Evolutionary conservation across 768 basidiomycete genomes (phyloP).

Genomic region (Leccinum disarticulatum): DNA sequence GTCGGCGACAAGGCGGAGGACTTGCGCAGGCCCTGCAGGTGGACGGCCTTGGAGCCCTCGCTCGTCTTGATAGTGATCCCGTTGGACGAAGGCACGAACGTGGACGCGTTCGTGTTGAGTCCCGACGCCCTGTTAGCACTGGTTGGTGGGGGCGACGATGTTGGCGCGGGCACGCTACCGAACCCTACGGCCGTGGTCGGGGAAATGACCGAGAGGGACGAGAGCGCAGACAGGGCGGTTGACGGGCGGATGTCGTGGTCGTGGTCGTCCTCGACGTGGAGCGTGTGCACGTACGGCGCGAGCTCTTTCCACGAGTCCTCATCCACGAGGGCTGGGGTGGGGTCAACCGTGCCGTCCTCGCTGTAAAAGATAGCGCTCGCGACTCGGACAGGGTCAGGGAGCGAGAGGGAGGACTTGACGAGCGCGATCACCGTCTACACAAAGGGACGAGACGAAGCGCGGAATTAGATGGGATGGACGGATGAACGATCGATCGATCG

Average conservation of each 20-base stretch:
- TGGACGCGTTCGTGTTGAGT: constrained; percentile 25
- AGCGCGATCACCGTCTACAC: constrained; percentile 27
- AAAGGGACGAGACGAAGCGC: not conserved
- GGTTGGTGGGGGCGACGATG: not conserved
- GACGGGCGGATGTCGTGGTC: constrained; percentile 14
- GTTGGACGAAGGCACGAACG: constrained; percentile 23
- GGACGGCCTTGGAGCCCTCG: constrained; percentile 16
- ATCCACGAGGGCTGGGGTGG: constrained; percentile 23
- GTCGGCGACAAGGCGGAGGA: constrained; percentile 24
- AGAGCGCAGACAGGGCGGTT: constrained; percentile 11
- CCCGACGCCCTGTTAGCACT: not conserved
- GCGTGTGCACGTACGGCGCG: constrained; percentile 29
- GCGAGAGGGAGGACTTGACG: constrained; percentile 24
- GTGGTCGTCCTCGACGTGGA: constrained; percentile 31
- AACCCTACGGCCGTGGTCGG: not conserved
- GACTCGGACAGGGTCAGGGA: constrained; percentile 22
- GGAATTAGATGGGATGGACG: not conserved
- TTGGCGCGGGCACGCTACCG: not conserved
- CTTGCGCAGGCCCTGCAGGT: constrained; percentile 18
- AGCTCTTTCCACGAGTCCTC: constrained; percentile 36
- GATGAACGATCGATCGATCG: not conserved
- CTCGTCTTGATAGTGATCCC: constrained; percentile 23
- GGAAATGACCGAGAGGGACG: constrained; percentile 11
- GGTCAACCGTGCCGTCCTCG: constrained; percentile 32
- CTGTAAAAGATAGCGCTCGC: constrained; percentile 29